These are phyloP conservation scores for Podila horticola DNA, from an alignment of 192 early-diverging fungal genomes.

Conservation along the genomic window DNA sequence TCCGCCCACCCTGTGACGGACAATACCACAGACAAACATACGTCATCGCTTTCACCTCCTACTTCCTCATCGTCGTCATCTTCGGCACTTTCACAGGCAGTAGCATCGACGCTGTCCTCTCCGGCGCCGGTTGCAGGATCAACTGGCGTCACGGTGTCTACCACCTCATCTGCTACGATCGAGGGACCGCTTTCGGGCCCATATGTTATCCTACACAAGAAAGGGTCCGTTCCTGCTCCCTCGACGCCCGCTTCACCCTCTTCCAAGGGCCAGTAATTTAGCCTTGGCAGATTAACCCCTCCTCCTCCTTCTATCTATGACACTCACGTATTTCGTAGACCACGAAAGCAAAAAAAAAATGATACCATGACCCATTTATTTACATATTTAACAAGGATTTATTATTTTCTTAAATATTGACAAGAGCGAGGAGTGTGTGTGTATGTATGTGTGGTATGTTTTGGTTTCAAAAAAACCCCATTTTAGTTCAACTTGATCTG, in stretches of 20 bases:
- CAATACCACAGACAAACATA: too few relatives aligned
- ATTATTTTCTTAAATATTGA: too few relatives aligned
- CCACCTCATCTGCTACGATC: background rate
- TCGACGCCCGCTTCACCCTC: too few relatives aligned
- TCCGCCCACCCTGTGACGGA: too few relatives aligned
- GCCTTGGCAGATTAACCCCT: too few relatives aligned
- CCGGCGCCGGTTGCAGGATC: background rate
- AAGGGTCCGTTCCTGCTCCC: conserved; percentile 2
- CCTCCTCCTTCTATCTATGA: too few relatives aligned
- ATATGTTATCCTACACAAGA: conserved; percentile 34
- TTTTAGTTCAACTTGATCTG: conserved; percentile 24
- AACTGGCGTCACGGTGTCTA: background rate
- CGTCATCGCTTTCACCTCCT: background rate
- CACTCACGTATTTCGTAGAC: too few relatives aligned
- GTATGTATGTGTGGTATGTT: background rate
- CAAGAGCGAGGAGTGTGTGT: background rate
- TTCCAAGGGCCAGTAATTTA: too few relatives aligned
- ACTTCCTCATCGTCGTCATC: background rate
- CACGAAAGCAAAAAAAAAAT: too few relatives aligned
- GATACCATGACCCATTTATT: too few relatives aligned
- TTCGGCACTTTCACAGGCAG: too few relatives aligned
- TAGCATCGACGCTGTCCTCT: background rate
- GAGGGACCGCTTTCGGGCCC: conserved; percentile 20
- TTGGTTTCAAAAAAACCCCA: background rate
- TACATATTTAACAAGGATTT: too few relatives aligned